Base-by-base conservation (phyloP, 2,329 filamentous ascomycete species). In the Sphaerulina musiva region DNA sequence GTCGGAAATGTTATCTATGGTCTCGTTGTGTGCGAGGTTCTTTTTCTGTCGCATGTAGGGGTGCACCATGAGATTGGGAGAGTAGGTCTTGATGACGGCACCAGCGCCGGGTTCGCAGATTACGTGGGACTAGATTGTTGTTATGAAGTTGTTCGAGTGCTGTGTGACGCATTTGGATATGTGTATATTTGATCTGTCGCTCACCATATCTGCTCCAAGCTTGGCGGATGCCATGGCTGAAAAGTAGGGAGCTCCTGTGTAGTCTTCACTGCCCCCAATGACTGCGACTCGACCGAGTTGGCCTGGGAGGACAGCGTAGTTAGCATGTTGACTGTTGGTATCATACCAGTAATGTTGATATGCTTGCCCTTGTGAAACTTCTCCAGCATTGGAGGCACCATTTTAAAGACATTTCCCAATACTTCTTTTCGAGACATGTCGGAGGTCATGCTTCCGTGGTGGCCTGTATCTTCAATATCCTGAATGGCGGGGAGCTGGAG, bases 41-140 rank as follows among this genome's bases (percentile, higher is more conserved):
- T 80, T 78, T 44, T 83, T 81, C 72, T 93, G 89, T 31, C 89
- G 87, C 83, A 98, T 92, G 62, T 96, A 81, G 0, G 93, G 93
- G 71, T 97, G 93, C 9, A 98, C 93, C 92, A 98, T 98, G 29
- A 98, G 79, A 70, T 97, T 96, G 2, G 93, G 93, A 17, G 91
- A 96, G 76, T 97, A 98, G 3, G 89, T 89, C 76, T 98, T 98
- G 74, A 98, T 95, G 38, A 96, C 91, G 66, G 76, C 69, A 54
- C 72, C 89, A 2, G 93, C 93, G 51, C 81, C 86, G 8, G 88
- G 89, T 56, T 95, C 95, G 77, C 93, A 98, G 68, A 98, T 95
- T 59, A 98, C 86, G 74, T 96, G 92, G 60, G 86, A 89, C 89
- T 89, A 51, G 2, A 26, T 6, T 42, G 32, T 20, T 38, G 14